phyloP scores from a whole-genome alignment of 106 monocot genomes.

The Acanthochlamys bracteata region DNA sequence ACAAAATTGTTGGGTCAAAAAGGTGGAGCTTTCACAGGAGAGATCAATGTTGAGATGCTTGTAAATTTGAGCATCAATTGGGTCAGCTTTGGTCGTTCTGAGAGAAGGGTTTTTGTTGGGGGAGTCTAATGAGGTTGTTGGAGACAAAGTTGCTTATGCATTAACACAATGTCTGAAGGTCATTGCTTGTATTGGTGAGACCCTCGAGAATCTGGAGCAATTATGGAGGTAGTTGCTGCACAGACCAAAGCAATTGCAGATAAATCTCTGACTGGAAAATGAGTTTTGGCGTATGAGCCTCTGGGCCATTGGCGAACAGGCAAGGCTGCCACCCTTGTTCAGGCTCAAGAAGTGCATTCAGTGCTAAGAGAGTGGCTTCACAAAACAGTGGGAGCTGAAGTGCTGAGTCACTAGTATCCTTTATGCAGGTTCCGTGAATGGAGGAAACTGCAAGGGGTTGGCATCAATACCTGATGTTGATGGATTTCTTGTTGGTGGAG shows the following conservation, averaged over 20 bases:
- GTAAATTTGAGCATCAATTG: slow-evolving; percentile 62
- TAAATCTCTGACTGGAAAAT: slow-evolving; percentile 53
- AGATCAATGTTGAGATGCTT: slow-evolving; percentile 92
- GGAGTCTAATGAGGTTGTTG: slow-evolving; percentile 91
- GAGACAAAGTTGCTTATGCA: slow-evolving; percentile 79
- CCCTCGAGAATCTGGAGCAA: slow-evolving; percentile 67
- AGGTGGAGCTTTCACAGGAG: slow-evolving; percentile 74
- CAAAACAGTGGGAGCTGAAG: slow-evolving; percentile 35
- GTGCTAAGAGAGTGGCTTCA: slow-evolving; percentile 47
- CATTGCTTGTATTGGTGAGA: slow-evolving; percentile 89
- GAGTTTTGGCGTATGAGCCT: slow-evolving; percentile 83
- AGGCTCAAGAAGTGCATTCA: slow-evolving; percentile 81
- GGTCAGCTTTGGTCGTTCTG: slow-evolving; percentile 96
- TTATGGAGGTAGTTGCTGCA: slow-evolving; percentile 66
- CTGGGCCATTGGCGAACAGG: slow-evolving; percentile 97
- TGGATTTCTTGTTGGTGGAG: slow-evolving; percentile 81
- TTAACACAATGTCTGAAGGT: slow-evolving; percentile 73
- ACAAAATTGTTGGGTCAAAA: slow-evolving; percentile 85
- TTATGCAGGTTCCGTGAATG: slow-evolving; percentile 76
- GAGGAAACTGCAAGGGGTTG: slow-evolving; percentile 54
- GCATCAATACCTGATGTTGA: slow-evolving; percentile 61
- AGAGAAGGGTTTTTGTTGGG: slow-evolving; percentile 62
- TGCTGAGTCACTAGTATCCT: slow-evolving; percentile 46
- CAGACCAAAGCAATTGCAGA: slow-evolving; percentile 85
- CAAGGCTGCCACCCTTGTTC: slow-evolving; percentile 82